These are phyloP conservation scores for Trametes cubensis DNA, from an alignment of 768 basidiomycete genomes.

Conservation along the genomic window DNA sequence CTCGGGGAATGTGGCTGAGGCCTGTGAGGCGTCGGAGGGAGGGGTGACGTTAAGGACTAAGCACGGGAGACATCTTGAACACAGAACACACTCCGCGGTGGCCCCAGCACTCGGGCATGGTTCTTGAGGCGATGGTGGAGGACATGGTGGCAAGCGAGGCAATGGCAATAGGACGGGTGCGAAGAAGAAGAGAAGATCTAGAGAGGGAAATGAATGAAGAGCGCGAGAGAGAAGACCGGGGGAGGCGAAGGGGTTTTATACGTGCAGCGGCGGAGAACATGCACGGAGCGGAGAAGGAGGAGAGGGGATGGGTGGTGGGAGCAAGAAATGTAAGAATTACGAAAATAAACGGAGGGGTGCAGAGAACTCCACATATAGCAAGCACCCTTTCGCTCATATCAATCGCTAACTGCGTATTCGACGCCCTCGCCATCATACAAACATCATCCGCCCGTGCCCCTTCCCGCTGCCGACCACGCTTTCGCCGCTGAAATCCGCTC, in stretches of 20 bases:
- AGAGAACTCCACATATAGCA: neutral
- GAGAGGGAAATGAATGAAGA: neutral
- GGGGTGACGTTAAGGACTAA: constrained; percentile 12
- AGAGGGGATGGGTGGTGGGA: neutral
- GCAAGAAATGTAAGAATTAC: constrained; percentile 4
- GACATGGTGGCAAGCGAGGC: constrained; percentile 27
- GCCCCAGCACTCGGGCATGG: constrained; percentile 72
- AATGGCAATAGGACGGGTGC: constrained; percentile 15
- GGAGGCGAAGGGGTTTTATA: constrained; percentile 9
- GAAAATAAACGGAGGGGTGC: constrained; percentile 5
- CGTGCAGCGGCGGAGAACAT: constrained; percentile 8
- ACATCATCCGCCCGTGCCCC: constrained; percentile 12
- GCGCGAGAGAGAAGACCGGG: constrained; percentile 4
- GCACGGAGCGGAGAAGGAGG: neutral
- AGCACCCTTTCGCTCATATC: neutral
- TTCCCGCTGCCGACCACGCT: constrained; percentile 11
- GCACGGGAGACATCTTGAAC: constrained; percentile 11
- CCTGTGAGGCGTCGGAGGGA: constrained; percentile 47
- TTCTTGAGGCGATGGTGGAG: constrained; percentile 9
- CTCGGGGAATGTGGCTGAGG: constrained; percentile 85
- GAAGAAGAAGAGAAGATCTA: constrained; percentile 3
- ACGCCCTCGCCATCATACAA: constrained; percentile 6
- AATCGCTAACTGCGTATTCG: constrained; percentile 8
- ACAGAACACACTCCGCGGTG: constrained; percentile 60
- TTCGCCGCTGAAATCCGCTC: neutral